These are phyloP conservation scores for Colletotrichum sp. DNA, from an alignment of 2,329 filamentous ascomycete genomes.

Conservation along the genomic window DNA sequence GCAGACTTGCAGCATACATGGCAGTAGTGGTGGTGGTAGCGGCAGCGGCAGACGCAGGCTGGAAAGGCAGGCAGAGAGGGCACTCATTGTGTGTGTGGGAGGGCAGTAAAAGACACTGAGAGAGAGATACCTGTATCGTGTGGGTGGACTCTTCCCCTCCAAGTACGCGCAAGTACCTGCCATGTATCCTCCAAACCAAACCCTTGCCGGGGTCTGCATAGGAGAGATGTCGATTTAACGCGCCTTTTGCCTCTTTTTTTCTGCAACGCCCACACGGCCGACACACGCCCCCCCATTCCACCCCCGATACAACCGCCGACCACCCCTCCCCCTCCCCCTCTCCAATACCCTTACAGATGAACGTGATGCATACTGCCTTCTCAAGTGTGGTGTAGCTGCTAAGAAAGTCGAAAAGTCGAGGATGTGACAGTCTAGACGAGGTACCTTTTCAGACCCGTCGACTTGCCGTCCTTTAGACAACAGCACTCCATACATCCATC, in stretches of 20 bases:
- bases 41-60: slow-evolving; percentile 7
- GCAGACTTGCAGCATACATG: neutral
- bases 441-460: slow-evolving; percentile 17
- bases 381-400: slow-evolving; percentile 5
- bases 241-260: slow-evolving; percentile 11
- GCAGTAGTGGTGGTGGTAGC: neutral
- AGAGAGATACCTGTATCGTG: slow-evolving; percentile 4
- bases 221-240: slow-evolving; percentile 4
- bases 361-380: slow-evolving; percentile 13
- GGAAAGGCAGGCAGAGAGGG: neutral
- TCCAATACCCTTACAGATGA: slow-evolving; percentile 14
- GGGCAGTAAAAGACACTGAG: neutral
- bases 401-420: slow-evolving; percentile 8
- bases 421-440: slow-evolving; percentile 10
- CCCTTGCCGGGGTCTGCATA: slow-evolving; percentile 6
- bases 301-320: slow-evolving; percentile 21
- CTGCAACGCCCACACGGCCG: slow-evolving; percentile 1
- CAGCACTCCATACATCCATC: slow-evolving; percentile 14
- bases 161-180: slow-evolving; percentile 19
- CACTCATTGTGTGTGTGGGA: neutral
- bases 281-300: slow-evolving; percentile 3
- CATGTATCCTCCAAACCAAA: slow-evolving; percentile 7
- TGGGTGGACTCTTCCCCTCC: slow-evolving; percentile 7
- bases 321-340: slow-evolving; percentile 7
- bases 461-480: slow-evolving; percentile 14